phyloP scores from a whole-genome alignment of 2,329 filamentous ascomycete species.

The Chaetomium olivaceum region DNA sequence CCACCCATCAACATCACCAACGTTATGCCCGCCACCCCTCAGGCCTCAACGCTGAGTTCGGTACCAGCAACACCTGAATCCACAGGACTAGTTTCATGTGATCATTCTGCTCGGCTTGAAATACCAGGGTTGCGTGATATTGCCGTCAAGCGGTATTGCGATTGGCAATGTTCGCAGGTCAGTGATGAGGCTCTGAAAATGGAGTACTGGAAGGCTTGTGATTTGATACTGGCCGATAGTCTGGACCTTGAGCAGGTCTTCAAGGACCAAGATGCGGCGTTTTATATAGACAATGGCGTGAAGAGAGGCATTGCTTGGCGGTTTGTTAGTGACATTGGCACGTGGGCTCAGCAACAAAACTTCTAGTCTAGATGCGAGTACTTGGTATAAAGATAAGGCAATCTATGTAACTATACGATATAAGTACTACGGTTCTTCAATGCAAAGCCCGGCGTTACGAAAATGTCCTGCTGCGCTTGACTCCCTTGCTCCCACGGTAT shows the following conservation, averaged over 20 bases:
- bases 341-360: neutral
- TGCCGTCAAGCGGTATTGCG: constrained; percentile 4
- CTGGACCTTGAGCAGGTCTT: neutral
- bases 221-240: neutral
- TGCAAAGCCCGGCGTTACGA: neutral
- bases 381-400: neutral
- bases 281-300: neutral
- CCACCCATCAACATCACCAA: neutral
- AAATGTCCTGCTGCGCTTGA: constrained; percentile 5
- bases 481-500: constrained; percentile 6
- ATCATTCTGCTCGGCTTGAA: constrained; percentile 2
- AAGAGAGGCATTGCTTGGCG: constrained; percentile 4
- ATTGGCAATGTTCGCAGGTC: neutral
- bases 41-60: neutral
- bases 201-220: constrained; percentile 5
- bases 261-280: neutral
- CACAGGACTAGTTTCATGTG: constrained; percentile 25
- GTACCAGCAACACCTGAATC: neutral
- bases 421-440: neutral
- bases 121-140: neutral
- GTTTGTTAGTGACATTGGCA: neutral
- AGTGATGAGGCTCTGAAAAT: neutral
- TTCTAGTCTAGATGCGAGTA: neutral
- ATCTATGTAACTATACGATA: neutral
- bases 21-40: neutral